A percentile compares a stretch with the other conserved stretches of the same genome.
Conservation (phyloP, 768 basidiomycete species). For the Suillus luteus region DNA sequence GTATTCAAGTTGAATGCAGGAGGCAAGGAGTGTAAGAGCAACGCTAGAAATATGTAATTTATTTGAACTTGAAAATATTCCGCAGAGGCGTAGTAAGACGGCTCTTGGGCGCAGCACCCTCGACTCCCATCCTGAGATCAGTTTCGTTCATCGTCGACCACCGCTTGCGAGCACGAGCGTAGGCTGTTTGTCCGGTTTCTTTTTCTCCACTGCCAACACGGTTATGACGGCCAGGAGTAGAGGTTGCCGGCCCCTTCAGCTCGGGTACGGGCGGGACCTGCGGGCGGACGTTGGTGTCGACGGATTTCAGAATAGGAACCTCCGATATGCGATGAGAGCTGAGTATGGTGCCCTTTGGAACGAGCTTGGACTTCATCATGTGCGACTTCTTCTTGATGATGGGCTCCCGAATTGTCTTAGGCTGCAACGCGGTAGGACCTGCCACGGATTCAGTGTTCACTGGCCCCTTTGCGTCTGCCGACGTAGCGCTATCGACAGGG, state of each 20-base stretch:
- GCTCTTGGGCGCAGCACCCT: constrained; percentile 25
- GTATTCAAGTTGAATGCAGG: background rate
- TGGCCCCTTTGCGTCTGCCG: constrained; percentile 2
- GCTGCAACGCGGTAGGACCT: background rate
- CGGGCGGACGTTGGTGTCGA: constrained; percentile 8
- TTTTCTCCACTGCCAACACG: constrained; percentile 18
- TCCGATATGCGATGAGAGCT: constrained; percentile 17
- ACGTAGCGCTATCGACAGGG: constrained; percentile 2
- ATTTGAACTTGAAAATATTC: constrained; percentile 36
- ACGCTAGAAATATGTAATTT: constrained; percentile 9
- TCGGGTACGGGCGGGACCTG: background rate
- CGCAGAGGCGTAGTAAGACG: constrained; percentile 32
- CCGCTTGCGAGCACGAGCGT: constrained; percentile 20
- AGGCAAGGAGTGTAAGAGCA: constrained; percentile 8
- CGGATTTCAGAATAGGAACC: constrained; percentile 3
- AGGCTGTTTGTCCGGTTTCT: constrained; percentile 15
- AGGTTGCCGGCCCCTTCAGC: constrained; percentile 12
- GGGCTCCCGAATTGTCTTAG: background rate
- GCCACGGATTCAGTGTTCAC: too few relatives aligned
- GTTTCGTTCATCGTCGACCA: constrained; percentile 15
- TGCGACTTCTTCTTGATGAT: constrained; percentile 10
- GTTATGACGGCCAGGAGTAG: constrained; percentile 20
- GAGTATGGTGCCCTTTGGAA: constrained; percentile 15
- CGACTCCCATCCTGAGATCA: constrained; percentile 28
- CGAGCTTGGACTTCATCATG: constrained; percentile 20